phyloP scores from a whole-genome alignment of 139 green algal species.

The Coccomyxa sp. region DNA sequence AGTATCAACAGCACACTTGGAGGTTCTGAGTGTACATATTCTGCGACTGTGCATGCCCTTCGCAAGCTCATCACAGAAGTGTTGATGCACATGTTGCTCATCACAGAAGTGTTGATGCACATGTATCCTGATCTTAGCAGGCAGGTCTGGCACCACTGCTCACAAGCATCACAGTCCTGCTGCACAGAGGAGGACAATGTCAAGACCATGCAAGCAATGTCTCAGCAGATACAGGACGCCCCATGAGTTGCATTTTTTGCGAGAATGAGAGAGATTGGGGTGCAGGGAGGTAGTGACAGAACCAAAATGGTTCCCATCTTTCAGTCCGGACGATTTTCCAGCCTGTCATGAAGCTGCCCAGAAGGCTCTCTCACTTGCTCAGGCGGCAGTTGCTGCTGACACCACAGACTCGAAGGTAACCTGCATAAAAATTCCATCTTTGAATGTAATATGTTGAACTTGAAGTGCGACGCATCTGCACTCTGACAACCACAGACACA shows the following conservation, averaged over 20 bases:
- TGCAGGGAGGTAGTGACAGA: slow-evolving; percentile 14
- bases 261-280: background rate
- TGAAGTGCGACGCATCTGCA: too few relatives aligned
- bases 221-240: background rate
- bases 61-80: background rate
- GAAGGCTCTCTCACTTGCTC: slow-evolving; percentile 9
- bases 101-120: too few relatives aligned
- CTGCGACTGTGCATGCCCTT: background rate
- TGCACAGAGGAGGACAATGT: background rate
- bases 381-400: background rate
- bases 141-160: too few relatives aligned
- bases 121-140: too few relatives aligned
- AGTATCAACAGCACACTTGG: background rate
- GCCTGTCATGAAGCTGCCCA: background rate
- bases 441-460: too few relatives aligned
- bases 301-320: slow-evolving; percentile 7
- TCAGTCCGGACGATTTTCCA: slow-evolving; percentile 9
- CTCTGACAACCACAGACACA: too few relatives aligned
- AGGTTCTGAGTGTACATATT: too few relatives aligned
- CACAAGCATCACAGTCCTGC: background rate
- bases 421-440: too few relatives aligned
- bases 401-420: too few relatives aligned
- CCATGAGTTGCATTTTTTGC: background rate
- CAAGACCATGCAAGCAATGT: background rate
- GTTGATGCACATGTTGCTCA: too few relatives aligned